Evolutionary conservation across 495 filamentous ascomycete species (phyloP).

Genomic region (Penicillium herquei): DNA sequence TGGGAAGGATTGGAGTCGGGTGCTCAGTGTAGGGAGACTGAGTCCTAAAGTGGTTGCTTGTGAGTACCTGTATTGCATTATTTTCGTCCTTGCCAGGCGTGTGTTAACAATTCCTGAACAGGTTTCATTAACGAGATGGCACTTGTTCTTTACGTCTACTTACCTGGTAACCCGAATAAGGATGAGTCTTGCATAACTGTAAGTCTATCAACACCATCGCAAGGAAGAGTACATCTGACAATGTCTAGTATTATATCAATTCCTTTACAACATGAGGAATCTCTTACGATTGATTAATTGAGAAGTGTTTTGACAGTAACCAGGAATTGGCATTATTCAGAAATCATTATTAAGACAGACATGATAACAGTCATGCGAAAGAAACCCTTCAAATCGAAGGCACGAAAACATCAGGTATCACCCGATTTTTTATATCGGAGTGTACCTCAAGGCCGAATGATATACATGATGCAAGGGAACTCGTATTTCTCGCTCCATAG

Average conservation of each 20-base stretch:
- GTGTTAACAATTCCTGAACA: slow-evolving; percentile 16
- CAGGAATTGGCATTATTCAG: slow-evolving; percentile 10
- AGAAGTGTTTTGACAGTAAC: not conserved
- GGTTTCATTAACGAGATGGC: slow-evolving; percentile 75
- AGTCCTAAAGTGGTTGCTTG: slow-evolving; percentile 92
- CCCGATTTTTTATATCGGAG: slow-evolving; percentile 3
- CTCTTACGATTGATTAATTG: not conserved
- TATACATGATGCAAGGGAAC: slow-evolving; percentile 30
- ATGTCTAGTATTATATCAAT: slow-evolving; percentile 60
- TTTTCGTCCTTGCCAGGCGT: not conserved
- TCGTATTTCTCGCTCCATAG: slow-evolving; percentile 22
- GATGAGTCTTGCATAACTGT: slow-evolving; percentile 80
- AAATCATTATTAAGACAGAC: slow-evolving; percentile 26
- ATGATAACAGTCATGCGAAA: slow-evolving; percentile 11
- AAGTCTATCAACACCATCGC: slow-evolving; percentile 18
- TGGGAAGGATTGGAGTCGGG: slow-evolving; percentile 85
- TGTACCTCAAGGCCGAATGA: slow-evolving; percentile 16
- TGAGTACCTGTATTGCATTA: slow-evolving; percentile 33
- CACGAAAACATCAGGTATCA: slow-evolving; percentile 6
- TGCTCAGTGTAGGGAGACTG: slow-evolving; percentile 83
- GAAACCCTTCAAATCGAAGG: slow-evolving; percentile 8
- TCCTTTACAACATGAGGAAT: slow-evolving; percentile 40
- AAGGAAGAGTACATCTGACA: not conserved
- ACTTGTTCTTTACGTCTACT: slow-evolving; percentile 88
- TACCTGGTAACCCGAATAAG: slow-evolving; percentile 67